Evolutionary conservation across 345 rosid genomes (phyloP), one percentile per base, ranked within the genome.

Genomic region (Pelargonium nanum): DNA sequence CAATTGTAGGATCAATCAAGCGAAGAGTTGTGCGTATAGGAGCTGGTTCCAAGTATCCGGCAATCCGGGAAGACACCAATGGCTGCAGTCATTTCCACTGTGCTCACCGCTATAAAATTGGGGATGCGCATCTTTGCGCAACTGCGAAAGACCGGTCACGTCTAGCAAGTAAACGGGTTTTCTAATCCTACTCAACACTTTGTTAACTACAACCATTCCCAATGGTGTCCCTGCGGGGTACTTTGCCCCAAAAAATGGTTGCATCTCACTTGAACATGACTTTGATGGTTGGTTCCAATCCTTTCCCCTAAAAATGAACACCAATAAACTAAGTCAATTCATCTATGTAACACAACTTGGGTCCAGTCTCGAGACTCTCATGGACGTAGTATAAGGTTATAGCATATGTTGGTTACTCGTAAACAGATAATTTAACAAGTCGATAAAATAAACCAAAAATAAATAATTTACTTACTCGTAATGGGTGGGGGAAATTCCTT

Each of bases 21-120:
- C 64, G 45, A 85, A 77, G 52, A 76, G 75, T 61, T 82, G 58
- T 17, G 82, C 79, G 69, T 81, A 93, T 9, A 93, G 65, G 60
- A 89, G 87, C 60, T 70, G 70, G 70, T 87, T 93, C 99, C 97
- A 93, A 32, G 92, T 78, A 63, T 89, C 99, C 2, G 99, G 99
- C 75, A 93, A 70, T 7, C 99, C 99, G 40, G 97, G 97, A 30
- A 93, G 78, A 69, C 99, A 93, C 99, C 97, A 88, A 65, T 92
- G 98, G 86, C 86, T 82, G 55, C 98, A 91, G 16, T 40, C 48
- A n/a, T 19, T 19, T 19, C 55, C 55, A 1, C 22, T 19, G 22
- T 52, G 55, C 5, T 52, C 55, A 6, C 55, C 55, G 22, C 55
- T 52, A 21, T 52, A 52, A 52, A n/a, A 2, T 52, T 19, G 21